Evolutionary conservation across 441 rosid genomes (phyloP), one percentile per base, ranked within the genome.

Genomic region (Lepidium campestre): DNA sequence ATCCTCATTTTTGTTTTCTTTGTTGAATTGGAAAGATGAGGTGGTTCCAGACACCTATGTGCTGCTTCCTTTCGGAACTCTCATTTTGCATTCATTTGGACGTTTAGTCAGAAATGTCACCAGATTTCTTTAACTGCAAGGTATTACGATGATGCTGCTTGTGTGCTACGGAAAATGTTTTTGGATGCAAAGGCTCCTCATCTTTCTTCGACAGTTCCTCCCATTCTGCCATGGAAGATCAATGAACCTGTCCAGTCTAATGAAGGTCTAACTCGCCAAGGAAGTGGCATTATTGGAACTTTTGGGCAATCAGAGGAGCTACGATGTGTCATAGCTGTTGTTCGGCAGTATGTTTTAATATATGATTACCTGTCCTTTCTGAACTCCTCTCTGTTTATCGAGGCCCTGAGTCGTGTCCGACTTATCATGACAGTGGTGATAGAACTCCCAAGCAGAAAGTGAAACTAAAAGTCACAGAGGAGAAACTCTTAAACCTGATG

Each of bases 391-490:
- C 35, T 72, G 27, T 37, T 37, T 13, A 37, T 20, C 22, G 12
- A 52, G 49, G 44, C 56, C 70, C 48, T 57, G 32, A 61, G 45
- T 34, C 32, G 18, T 65, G 63, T 72, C 75, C 22, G 70, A 23
- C 50, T 68, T 19, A 52, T 19, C 68, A 67, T 70, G 60, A 67
- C 87, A 95, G 99, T 61, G 99, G 99, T 75, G 99, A 96, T 79
- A 85, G 99, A 85, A 96, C 99, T 77, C 97, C 99, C 75, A 96
- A 96, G 79, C 99, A 96, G 79, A 96, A 96, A 83, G 99, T 96
- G 74, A 96, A 96, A 80, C 79, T 96, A 86, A 93, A 86, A 79
- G 97, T 96, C 68, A 93, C 99, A 1, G 99, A 96, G 84, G 98
- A 96, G 77, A 96, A 85, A 71, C 83, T 96, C 67, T 78, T 96